Conservation (phyloP, 345 rosid species). For the Hypericum androsaemum region DNA sequence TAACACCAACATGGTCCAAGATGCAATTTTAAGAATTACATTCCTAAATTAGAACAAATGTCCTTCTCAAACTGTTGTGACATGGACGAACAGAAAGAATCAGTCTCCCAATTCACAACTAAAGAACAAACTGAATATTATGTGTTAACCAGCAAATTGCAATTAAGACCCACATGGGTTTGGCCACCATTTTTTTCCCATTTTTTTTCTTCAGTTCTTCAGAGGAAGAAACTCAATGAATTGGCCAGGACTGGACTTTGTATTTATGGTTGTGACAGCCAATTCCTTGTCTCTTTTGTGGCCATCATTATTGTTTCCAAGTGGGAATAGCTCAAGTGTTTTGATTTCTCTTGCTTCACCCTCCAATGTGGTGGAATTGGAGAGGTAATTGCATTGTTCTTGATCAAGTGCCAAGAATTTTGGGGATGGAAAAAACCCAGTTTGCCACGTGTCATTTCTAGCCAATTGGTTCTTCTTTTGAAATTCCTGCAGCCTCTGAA, state of each 20-base stretch:
- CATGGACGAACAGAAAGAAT: too few relatives aligned
- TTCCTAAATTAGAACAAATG: too few relatives aligned
- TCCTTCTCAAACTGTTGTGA: too few relatives aligned
- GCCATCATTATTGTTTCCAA: slow-evolving; percentile 9
- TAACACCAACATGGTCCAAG: too few relatives aligned
- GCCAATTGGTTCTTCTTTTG: slow-evolving; percentile 14
- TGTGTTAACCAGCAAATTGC: too few relatives aligned
- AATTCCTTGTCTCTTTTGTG: slow-evolving; percentile 15
- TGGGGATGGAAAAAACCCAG: slow-evolving; percentile 17
- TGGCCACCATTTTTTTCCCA: neutral
- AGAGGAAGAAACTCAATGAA: slow-evolving; percentile 57
- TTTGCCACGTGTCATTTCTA: slow-evolving; percentile 15
- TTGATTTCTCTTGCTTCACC: slow-evolving; percentile 25
- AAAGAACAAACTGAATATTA: too few relatives aligned
- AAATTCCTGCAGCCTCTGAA: slow-evolving; percentile 12
- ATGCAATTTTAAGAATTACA: too few relatives aligned
- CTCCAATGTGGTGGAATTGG: neutral
- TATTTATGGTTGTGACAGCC: slow-evolving; percentile 21
- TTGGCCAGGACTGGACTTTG: slow-evolving; percentile 32
- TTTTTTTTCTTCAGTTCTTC: slow-evolving; percentile 31
- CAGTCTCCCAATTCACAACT: too few relatives aligned
- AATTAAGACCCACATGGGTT: slow-evolving; percentile 29
- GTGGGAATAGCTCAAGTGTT: slow-evolving; percentile 55
- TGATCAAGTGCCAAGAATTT: slow-evolving; percentile 5
- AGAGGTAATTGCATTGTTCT: slow-evolving; percentile 6